Evolutionary conservation across 179 eudicot genomes (phyloP), one percentile per base, ranked within the genome.

Genomic region (Amaranthus tricolor): DNA sequence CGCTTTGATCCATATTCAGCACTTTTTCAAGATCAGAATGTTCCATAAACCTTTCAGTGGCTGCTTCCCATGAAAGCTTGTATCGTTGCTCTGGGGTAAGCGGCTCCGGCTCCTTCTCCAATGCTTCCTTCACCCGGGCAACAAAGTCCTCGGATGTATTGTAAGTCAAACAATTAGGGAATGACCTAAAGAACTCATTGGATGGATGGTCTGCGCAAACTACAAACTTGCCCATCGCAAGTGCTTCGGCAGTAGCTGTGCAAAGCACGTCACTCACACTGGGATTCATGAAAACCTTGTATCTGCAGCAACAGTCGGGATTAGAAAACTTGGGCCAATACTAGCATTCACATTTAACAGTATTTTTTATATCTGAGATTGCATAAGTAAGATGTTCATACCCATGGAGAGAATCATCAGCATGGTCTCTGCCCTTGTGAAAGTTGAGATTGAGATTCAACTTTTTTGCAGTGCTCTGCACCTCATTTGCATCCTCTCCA

Each of bases 191-290:
- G 79, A 95, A 95, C 64, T 95, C 97, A 20, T 95, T 95, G n/a
- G 99, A 93, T 44, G 99, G 99, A 68, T 95, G 99, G 69, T 95
- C 94, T 15, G 98, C 98, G 66, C 99, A 95, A 59, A 95, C 94
- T 24, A 95, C 99, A 78, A 95, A 89, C 78, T 95, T 95, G 12
- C 99, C 99, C 99, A 95, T 95, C 19, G 98, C 99, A 56, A 95
- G 97, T 14, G 99, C 99, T 80, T 95, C 99, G 5, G 99, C 98
- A 14, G 99, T 95, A 43, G 99, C 98, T 5, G 99, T 95, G 85
- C 99, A 95, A 66, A 95, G 93, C 74, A 95, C 99, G 64, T 95
- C 99, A 51, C 97, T 95, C 49, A 93, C 85, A 71, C 99, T 95
- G 40, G 99, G 99, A 71, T 95, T 95, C 79, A 95, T 79, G 78